Percentiles rank a stretch among this genome's conserved stretches.
phyloP scores from a whole-genome alignment of 169 alveolate species.

The Eimeria maxima region DNA sequence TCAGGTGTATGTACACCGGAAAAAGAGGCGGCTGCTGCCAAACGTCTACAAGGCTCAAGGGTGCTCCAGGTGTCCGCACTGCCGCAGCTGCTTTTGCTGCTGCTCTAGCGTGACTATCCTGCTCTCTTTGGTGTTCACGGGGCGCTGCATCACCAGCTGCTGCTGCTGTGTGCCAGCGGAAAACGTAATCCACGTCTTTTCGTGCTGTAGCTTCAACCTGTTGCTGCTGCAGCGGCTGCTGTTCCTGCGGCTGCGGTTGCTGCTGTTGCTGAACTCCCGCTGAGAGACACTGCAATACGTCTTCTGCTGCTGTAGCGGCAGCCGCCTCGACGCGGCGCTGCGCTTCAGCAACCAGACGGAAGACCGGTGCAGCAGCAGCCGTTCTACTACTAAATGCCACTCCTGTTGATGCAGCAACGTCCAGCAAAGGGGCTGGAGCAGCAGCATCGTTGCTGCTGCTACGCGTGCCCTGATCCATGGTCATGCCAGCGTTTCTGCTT shows the following conservation, averaged over 20 bases:
- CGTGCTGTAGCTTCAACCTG: conserved; percentile 55
- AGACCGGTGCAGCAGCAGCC: conserved; percentile 24
- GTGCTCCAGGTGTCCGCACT: conserved; percentile 60
- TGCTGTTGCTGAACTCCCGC: conserved; percentile 66
- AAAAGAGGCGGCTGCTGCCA: conserved; percentile 67
- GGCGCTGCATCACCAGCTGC: conserved; percentile 23
- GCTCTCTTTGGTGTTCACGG: background rate
- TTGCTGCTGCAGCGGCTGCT: conserved; percentile 62
- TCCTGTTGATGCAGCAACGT: conserved; percentile 19
- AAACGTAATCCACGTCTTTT: conserved; percentile 40
- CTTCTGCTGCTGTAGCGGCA: conserved; percentile 61
- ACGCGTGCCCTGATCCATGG: background rate
- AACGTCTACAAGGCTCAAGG: conserved; percentile 53
- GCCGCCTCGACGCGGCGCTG: conserved; percentile 69
- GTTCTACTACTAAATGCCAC: background rate
- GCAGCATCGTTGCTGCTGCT: conserved; percentile 63
- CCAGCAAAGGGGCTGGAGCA: background rate
- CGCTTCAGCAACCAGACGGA: conserved; percentile 65
- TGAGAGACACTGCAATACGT: conserved; percentile 24
- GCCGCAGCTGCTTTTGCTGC: conserved; percentile 47
- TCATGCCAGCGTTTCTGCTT: conserved; percentile 5
- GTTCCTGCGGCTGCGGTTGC: conserved; percentile 16
- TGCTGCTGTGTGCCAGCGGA: conserved; percentile 63
- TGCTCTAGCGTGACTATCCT: background rate
- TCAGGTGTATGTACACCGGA: conserved; percentile 68